Percentiles rank a stretch among this genome's conserved stretches.
Evolutionary conservation across 2,329 filamentous ascomycete species (phyloP).

Genomic region (Fusarium circinatum): DNA sequence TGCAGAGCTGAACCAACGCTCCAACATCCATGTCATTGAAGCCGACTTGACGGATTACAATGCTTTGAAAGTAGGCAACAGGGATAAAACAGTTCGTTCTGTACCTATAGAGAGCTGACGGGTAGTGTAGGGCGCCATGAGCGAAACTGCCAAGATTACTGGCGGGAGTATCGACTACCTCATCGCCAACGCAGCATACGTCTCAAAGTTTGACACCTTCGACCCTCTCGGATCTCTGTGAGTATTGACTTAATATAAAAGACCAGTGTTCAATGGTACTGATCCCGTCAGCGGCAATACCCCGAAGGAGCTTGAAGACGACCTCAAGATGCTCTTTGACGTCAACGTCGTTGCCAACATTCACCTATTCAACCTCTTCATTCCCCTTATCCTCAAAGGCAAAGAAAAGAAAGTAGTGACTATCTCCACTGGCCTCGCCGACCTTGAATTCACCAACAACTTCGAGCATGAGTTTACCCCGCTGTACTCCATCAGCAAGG

Average conservation of each 20-base stretch:
- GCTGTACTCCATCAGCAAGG: background rate
- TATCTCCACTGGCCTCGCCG: background rate
- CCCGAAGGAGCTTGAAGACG: background rate
- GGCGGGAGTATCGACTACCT: background rate
- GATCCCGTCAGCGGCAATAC: rapidly evolving
- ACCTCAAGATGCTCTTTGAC: background rate
- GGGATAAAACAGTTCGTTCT: rapidly evolving
- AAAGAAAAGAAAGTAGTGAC: background rate
- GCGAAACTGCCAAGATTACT: background rate
- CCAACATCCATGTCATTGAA: background rate
- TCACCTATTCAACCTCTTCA: background rate
- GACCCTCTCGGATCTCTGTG: background rate
- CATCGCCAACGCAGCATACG: background rate
- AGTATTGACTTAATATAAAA: rapidly evolving
- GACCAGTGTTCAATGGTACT: rapidly evolving
- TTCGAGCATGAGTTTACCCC: background rate
- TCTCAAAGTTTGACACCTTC: background rate
- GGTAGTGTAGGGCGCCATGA: background rate
- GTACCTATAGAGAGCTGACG: background rate
- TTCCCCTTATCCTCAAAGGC: background rate
- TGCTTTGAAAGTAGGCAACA: rapidly evolving
- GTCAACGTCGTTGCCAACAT: background rate
- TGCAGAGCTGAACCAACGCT: background rate
- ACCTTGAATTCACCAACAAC: background rate
- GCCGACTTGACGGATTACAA: background rate